Evolutionary conservation across 2,329 filamentous ascomycete species (phyloP).

Genomic region (Sporothrix brasiliensis): DNA sequence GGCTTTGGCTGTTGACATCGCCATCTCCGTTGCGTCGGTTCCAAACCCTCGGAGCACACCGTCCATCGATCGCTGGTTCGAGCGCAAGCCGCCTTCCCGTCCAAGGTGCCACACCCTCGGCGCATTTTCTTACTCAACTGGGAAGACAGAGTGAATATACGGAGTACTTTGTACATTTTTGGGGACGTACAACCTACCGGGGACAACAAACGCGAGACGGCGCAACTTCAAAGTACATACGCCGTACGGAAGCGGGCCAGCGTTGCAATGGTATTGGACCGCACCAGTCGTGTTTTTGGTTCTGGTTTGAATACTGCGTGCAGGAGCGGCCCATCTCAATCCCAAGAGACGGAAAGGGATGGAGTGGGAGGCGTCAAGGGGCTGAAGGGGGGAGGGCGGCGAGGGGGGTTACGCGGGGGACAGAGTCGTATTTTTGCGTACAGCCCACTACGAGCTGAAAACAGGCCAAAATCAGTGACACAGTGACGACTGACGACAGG

Average conservation of each 20-base stretch:
- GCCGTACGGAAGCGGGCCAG: neutral
- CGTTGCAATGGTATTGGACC: conserved; percentile 9
- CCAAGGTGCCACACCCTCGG: conserved; percentile 9
- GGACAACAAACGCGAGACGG: neutral
- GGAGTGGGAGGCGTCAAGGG: neutral
- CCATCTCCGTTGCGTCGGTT: conserved; percentile 11
- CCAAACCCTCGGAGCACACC: neutral
- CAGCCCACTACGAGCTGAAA: conserved; percentile 4
- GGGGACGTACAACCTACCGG: too few relatives aligned
- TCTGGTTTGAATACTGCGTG: too few relatives aligned
- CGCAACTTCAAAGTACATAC: neutral
- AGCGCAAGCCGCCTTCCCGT: neutral
- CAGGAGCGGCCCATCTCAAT: neutral
- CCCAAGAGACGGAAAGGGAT: conserved; percentile 6
- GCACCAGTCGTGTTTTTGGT: neutral
- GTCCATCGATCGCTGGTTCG: neutral
- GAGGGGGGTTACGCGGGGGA: neutral
- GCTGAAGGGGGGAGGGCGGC: too few relatives aligned
- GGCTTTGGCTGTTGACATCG: neutral
- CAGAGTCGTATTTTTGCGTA: conserved; percentile 17
- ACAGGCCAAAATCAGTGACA: neutral
- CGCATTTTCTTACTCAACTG: conserved; percentile 13
- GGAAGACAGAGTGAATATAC: neutral
- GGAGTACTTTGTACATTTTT: too few relatives aligned
- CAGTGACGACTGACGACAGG: neutral